Evolutionary conservation across 2,329 filamentous ascomycete species (phyloP), one percentile per base, ranked within the genome.

Genomic region (Fusarium gaditjirri): DNA sequence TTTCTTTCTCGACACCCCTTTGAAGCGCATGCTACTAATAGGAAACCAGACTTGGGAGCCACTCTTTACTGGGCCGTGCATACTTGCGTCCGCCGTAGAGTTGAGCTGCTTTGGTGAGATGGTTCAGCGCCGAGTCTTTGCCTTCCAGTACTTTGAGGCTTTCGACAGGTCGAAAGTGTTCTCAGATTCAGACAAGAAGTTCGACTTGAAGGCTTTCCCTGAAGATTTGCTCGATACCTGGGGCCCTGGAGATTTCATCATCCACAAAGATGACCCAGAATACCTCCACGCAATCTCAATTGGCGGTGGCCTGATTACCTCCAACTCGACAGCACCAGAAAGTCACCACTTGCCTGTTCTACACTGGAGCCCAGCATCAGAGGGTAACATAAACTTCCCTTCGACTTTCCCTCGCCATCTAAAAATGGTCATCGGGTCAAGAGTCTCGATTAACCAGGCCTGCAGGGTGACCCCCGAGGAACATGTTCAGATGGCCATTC

Each of bases 251-350:
- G 2, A 23, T 5, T 39, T 53, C 3, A 19, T 53, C 0, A 4
- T 17, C 0, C 19, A 19, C 0, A 53, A 29, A 0, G 2, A 39
- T 39, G 35, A 39, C 9, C 0, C 19, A 0, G 5, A 17, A 2
- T 17, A 5, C 6, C 13, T 53, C 2, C 35, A 53, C 2, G 49
- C 49, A 17, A 53, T 53, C 2, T 9, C 4, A 0, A 10, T 53
- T 29, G 35, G 49, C 0, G 49, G 49, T 2, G 49, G 33, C 0
- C 19, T 53, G 0, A 53, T 31, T 7, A n/a, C 14, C 5, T 0
- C 10, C 3, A 0, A 0, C 27, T 8, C 6, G 0, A 12, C 19
- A 16, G 4, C 21, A 27, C 4, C 17, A 27, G 19, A n/a, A 6
- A 6, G 2, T 0, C 3, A 29, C 2, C 12, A 21, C 0, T 21